phyloP scores from a whole-genome alignment of 495 filamentous ascomycete genomes.

The Peziza echinospora region DNA sequence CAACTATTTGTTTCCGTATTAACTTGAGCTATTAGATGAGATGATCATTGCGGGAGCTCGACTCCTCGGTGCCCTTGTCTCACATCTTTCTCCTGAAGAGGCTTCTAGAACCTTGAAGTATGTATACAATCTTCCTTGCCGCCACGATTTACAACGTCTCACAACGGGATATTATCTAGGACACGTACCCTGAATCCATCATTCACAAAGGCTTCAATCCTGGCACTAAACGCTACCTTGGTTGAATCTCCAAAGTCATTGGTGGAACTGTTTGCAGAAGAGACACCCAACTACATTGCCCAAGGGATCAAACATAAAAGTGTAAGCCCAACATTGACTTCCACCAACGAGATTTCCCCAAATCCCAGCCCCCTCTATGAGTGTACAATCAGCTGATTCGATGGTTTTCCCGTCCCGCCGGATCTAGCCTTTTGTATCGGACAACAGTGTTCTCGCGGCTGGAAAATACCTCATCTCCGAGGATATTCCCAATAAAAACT shows the following conservation, averaged over 20 bases:
- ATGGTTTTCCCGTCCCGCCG: constrained; percentile 1
- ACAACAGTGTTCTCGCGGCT: constrained; percentile 81
- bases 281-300: constrained; percentile 51
- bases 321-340: constrained; percentile 30
- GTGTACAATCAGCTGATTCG: background rate
- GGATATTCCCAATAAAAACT: constrained; percentile 28
- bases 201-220: constrained; percentile 25
- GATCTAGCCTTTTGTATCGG: constrained; percentile 50
- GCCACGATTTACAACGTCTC: constrained; percentile 1
- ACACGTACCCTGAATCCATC: background rate
- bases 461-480: constrained; percentile 75
- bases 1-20: no score
- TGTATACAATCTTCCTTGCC: constrained; percentile 10
- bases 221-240: constrained; percentile 74
- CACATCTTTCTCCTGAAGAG: constrained; percentile 47
- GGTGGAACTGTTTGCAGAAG: constrained; percentile 41
- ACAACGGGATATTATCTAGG: background rate
- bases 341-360: background rate
- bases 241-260: constrained; percentile 52
- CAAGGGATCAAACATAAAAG: constrained; percentile 58
- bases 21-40: constrained; percentile 27
- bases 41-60: constrained; percentile 78
- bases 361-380: background rate
- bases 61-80: constrained; percentile 70
- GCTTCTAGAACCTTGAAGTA: constrained; percentile 51